A percentile compares a stretch with the other conserved stretches of the same genome.
Evolutionary conservation across 1,139 yeast genomes (phyloP).

Genomic region (Pichia sp.): DNA sequence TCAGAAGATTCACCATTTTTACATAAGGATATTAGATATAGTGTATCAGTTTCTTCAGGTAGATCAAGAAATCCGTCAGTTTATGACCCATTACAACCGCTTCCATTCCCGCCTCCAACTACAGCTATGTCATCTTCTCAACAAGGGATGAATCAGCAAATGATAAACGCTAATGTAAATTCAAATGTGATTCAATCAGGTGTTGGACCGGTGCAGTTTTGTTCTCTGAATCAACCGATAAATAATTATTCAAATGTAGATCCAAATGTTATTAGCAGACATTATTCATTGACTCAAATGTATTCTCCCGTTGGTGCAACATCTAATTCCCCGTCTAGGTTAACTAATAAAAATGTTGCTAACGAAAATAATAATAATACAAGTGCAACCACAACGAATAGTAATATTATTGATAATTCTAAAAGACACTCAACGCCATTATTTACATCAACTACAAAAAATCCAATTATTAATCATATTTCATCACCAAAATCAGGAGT

Average conservation of each 20-base stretch:
- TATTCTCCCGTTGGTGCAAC: conserved; percentile 10
- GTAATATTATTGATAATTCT: too few relatives aligned
- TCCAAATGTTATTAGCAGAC: conserved; percentile 6
- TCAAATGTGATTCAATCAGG: neutral
- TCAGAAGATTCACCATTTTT: conserved; percentile 20
- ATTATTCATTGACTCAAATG: conserved; percentile 12
- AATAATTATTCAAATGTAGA: conserved; percentile 3
- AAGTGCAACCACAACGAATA: neutral
- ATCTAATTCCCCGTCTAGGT: neutral
- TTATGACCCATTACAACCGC: conserved; percentile 29
- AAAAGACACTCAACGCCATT: neutral
- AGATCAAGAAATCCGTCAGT: conserved; percentile 28
- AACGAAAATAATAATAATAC: neutral
- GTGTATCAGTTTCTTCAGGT: conserved; percentile 23
- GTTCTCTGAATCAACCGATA: neutral
- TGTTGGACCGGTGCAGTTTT: neutral
- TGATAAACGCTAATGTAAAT: neutral
- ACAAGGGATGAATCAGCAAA: neutral
- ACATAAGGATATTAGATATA: conserved; percentile 28
- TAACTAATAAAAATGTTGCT: neutral
- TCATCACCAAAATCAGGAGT: neutral
- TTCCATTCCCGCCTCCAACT: conserved; percentile 18
- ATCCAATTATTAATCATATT: neutral
- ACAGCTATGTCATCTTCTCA: neutral
- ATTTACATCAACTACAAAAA: neutral